Evolutionary conservation across 192 early-diverging fungal genomes (phyloP).

Genomic region (Backusella mclennaniae): DNA sequence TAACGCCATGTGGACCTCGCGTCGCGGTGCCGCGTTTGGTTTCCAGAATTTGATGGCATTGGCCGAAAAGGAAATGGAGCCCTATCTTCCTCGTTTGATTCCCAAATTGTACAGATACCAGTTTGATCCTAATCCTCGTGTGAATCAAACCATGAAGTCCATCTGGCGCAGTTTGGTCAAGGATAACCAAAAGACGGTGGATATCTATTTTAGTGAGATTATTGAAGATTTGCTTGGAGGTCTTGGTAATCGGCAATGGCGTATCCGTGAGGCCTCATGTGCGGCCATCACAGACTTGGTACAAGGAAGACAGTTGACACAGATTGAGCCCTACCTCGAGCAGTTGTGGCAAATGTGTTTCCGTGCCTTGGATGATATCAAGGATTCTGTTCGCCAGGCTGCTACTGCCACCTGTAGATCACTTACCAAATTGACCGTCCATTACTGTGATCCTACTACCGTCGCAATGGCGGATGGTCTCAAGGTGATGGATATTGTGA

Average conservation of each 20-base stretch:
- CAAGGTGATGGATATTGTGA: conserved; percentile 75
- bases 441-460: conserved; percentile 76
- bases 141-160: conserved; percentile 83
- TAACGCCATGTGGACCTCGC: conserved; percentile 88
- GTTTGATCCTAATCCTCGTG: conserved; percentile 89
- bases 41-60: conserved; percentile 78
- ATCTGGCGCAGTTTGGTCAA: conserved; percentile 84
- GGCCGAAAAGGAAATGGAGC: conserved; percentile 79
- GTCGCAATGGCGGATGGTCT: conserved; percentile 59
- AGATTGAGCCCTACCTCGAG: conserved; percentile 76
- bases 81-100: conserved; percentile 72
- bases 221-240: conserved; percentile 75
- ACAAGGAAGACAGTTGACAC: conserved; percentile 62
- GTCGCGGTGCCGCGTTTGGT: conserved; percentile 86
- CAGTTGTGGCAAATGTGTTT: conserved; percentile 90
- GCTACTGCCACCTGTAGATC: conserved; percentile 80
- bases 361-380: conserved; percentile 90
- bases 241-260: conserved; percentile 81
- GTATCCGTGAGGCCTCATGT: conserved; percentile 81
- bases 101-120: conserved; percentile 87
- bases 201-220: conserved; percentile 79
- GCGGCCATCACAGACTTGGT: conserved; percentile 73
- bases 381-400: conserved; percentile 83
- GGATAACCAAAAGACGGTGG: conserved; percentile 65
- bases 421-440: conserved; percentile 77